A percentile compares a stretch with the other conserved stretches of the same genome.
These are phyloP conservation scores for Candida multigemmis DNA, from an alignment of 805 yeast genomes.

Conservation along the genomic window DNA sequence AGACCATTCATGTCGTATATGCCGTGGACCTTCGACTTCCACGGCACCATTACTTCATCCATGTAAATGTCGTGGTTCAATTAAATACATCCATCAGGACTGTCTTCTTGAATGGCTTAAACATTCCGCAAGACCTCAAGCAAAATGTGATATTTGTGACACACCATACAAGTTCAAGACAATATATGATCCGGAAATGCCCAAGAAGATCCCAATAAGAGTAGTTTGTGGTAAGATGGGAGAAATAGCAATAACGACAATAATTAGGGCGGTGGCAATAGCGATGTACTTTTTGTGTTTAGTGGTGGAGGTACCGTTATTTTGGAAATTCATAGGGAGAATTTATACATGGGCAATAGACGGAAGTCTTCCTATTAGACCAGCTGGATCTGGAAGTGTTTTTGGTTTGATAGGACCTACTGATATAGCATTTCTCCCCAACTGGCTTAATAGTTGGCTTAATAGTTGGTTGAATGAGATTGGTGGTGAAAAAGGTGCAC, in stretches of 20 bases:
- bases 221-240: slow-evolving; percentile 35
- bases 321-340: slow-evolving; percentile 47
- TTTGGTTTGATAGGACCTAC: too few species aligned
- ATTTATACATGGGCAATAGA: slow-evolving; percentile 49
- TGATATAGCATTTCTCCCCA: too few species aligned
- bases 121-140: slow-evolving; percentile 50
- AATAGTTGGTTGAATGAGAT: too few species aligned
- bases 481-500: too few species aligned
- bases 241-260: slow-evolving; percentile 6
- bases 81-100: slow-evolving; percentile 86
- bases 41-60: slow-evolving; percentile 83
- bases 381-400: too few species aligned
- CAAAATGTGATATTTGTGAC: slow-evolving; percentile 82
- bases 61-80: slow-evolving; percentile 90
- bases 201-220: slow-evolving; percentile 47
- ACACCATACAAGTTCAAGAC: slow-evolving; percentile 62
- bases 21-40: slow-evolving; percentile 81
- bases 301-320: slow-evolving; percentile 46
- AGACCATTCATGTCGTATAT: slow-evolving; percentile 74
- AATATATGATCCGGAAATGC: slow-evolving; percentile 57
- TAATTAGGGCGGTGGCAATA: slow-evolving; percentile 12
- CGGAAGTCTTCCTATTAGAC: slow-evolving; percentile 41
- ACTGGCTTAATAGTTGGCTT: too few species aligned
- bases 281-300: slow-evolving; percentile 33
- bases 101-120: slow-evolving; percentile 84